Conservation (phyloP, 2,329 filamentous ascomycete species). For the Boeremia exigua region DNA sequence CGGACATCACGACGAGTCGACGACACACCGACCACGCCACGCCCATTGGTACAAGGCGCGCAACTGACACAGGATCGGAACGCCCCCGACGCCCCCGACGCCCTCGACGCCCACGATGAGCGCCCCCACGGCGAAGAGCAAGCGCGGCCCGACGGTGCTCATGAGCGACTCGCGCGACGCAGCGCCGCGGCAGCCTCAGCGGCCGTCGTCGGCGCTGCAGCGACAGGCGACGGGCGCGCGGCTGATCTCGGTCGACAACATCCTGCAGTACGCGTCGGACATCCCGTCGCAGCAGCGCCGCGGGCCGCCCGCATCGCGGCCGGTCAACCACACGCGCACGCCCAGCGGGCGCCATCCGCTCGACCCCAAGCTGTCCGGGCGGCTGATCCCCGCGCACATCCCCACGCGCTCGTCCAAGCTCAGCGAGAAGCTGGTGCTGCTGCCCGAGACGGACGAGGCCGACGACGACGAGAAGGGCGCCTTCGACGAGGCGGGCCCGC, state of each 20-base stretch:
- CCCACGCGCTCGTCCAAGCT: conserved; percentile 91
- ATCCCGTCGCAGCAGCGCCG: conserved; percentile 94
- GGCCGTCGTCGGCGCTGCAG: conserved; percentile 32
- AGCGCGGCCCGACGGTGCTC: conserved; percentile 47
- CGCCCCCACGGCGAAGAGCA: conserved; percentile 44
- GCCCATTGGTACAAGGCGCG: too few species aligned
- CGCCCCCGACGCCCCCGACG: too few species aligned
- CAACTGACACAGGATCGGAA: too few species aligned
- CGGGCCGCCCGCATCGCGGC: conserved; percentile 65
- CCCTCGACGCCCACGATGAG: conserved; percentile 43
- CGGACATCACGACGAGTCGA: not conserved
- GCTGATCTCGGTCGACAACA: conserved; percentile 88
- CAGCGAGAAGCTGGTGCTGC: conserved; percentile 93
- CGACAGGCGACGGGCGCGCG: conserved; percentile 59
- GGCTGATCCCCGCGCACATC: conserved; percentile 66
- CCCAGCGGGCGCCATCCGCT: conserved; percentile 59
- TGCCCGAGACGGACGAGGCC: conserved; percentile 75
- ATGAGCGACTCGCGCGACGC: conserved; percentile 65
- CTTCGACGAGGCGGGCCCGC: conserved; percentile 64
- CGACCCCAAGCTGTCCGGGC: conserved; percentile 62
- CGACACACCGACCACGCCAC: too few species aligned
- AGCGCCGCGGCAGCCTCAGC: conserved; percentile 34
- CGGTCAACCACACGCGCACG: conserved; percentile 55
- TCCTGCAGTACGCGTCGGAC: conserved; percentile 91
- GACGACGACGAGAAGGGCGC: conserved; percentile 61